Base-by-base conservation (phyloP, 768 basidiomycete species). In the Lactarius pseudohatsudake region DNA sequence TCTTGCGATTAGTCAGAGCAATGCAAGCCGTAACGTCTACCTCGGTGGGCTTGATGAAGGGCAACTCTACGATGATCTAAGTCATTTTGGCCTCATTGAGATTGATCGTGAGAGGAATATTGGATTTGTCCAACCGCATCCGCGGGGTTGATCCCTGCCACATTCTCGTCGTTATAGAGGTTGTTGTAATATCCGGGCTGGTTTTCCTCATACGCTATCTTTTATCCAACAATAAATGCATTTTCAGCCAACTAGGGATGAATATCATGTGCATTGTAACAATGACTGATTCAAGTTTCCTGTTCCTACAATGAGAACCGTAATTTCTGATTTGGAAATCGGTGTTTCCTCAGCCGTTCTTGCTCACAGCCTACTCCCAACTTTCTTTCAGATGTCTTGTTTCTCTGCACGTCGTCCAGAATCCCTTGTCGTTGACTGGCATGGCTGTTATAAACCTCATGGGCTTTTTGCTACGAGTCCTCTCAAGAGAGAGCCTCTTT, bases 91-190 rank as follows among this genome's bases (percentile, higher is more conserved):
- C 26, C 81, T 96, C 34, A 98, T 99, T 72, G 97, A 99, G 85
- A 98, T 99, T 74, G 97, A 98, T 60, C 81, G 96, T 68, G 97
- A 99, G 81, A 98, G 98, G 84, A 97, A 97, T 74, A 98, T 98
- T 65, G 97, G 96, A 2, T 99, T 99, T 76, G 95, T 99, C 22
- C 97, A 99, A 78, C 98, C 98, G n/a, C n/a, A 26, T 26, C 26
- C 26, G 26, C 26, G 26, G 26, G 26, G 26, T 92, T 50, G 97
- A 26, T 26, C 26, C 26, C 1, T 26, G 26, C 26, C 26, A 26
- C 26, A 26, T 26, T 26, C 26, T 26, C 26, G 26, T 26, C 26
- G 26, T 26, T 26, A 26, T 26, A 26, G 26, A 26, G 26, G 26
- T 26, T 26, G 26, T 26, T 26, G 26, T 26, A 26, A 26, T 26